Percentiles rank a stretch among this genome's conserved stretches.
Evolutionary conservation across 495 filamentous ascomycete species (phyloP).

Genomic region (Xylaria venustula): DNA sequence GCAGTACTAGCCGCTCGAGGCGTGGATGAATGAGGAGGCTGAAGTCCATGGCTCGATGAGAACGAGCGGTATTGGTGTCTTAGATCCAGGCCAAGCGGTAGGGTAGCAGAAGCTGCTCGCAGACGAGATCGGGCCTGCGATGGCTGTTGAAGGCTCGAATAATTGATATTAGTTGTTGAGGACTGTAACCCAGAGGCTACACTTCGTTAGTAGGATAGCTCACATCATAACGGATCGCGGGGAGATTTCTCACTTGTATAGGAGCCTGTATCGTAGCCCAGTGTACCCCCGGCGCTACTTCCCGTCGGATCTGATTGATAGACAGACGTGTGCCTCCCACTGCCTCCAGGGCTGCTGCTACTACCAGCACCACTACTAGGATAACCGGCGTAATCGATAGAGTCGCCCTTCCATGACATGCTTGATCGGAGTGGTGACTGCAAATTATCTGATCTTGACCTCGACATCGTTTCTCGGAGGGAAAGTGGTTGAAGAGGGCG

Average conservation of each 20-base stretch:
- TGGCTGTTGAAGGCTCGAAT: slow-evolving; percentile 43
- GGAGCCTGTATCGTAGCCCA: slow-evolving; percentile 49
- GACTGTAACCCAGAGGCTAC: slow-evolving; percentile 46
- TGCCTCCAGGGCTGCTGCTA: slow-evolving; percentile 44
- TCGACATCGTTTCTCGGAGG: slow-evolving; percentile 57
- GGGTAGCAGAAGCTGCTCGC: slow-evolving; percentile 45
- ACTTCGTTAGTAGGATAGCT: slow-evolving; percentile 17
- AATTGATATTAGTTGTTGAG: slow-evolving; percentile 46
- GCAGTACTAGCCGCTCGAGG: slow-evolving; percentile 37
- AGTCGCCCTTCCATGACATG: slow-evolving; percentile 61
- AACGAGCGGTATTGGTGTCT: slow-evolving; percentile 49
- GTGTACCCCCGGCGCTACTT: slow-evolving; percentile 35
- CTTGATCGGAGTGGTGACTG: slow-evolving; percentile 60
- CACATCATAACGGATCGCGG: background rate
- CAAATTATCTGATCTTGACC: slow-evolving; percentile 56
- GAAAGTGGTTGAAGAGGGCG: slow-evolving; percentile 57
- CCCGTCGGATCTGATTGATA: slow-evolving; percentile 41
- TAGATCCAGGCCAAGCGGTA: slow-evolving; percentile 46
- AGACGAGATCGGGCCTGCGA: slow-evolving; percentile 45
- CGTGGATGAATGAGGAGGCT: slow-evolving; percentile 40
- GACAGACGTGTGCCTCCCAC: slow-evolving; percentile 39
- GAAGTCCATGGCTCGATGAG: slow-evolving; percentile 37
- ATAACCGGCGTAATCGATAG: slow-evolving; percentile 54
- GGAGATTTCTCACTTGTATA: slow-evolving; percentile 49
- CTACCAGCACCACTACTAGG: slow-evolving; percentile 36